Evolutionary conservation across 2,329 filamentous ascomycete species (phyloP).

Genomic region (Botrytis cinerea): DNA sequence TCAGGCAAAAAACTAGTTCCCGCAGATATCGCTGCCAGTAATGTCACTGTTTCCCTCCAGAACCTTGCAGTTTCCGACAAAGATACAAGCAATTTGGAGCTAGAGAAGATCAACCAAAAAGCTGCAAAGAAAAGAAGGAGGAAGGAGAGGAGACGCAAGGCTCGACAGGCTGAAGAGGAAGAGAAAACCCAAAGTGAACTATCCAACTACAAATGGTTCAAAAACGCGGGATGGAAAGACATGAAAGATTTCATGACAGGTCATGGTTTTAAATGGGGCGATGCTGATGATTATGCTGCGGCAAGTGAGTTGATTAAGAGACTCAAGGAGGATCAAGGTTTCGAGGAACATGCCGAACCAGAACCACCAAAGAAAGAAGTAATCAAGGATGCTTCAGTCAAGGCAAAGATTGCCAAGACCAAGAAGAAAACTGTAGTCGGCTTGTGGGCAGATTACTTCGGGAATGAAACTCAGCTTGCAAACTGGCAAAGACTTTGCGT

Average conservation of each 20-base stretch:
- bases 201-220: conserved; percentile 6
- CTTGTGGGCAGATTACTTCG: conserved; percentile 33
- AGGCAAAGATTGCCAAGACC: background rate
- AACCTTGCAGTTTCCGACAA: conserved; percentile 3
- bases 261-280: background rate
- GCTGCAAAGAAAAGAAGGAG: background rate
- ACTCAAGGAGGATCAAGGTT: conserved; percentile 8
- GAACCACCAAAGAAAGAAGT: background rate
- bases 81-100: background rate
- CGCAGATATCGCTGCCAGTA: background rate
- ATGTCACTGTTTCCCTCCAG: background rate
- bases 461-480: conserved; percentile 38
- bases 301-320: conserved; percentile 12
- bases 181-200: background rate
- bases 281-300: background rate
- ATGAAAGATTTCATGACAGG: conserved; percentile 15
- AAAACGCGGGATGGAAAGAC: background rate
- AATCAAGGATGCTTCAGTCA: background rate
- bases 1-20: background rate
- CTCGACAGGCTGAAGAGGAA: background rate
- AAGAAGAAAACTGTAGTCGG: conserved; percentile 24
- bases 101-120: background rate
- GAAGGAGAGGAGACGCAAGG: conserved; percentile 9
- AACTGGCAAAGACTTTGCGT: conserved; percentile 50
- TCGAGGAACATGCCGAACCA: background rate